These are phyloP conservation scores for Xylariaceae sp. DNA, from an alignment of 2,329 filamentous ascomycete species.

Conservation along the genomic window DNA sequence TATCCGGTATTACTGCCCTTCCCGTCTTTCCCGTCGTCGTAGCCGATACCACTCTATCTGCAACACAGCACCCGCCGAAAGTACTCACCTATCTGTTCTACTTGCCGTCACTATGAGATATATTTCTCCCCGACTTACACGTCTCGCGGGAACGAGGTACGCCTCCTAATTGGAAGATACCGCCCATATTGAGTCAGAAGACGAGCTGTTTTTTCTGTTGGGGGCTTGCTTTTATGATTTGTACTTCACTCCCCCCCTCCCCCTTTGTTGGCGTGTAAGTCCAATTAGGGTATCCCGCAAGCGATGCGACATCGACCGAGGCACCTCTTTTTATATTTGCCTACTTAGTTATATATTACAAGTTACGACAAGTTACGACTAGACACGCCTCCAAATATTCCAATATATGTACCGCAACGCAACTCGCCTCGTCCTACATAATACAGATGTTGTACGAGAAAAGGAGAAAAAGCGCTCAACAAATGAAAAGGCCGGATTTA, in stretches of 20 bases:
- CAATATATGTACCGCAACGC: neutral
- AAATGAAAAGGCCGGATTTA: neutral
- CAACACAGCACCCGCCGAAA: neutral
- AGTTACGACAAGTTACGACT: neutral
- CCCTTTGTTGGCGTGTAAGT: neutral
- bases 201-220: neutral
- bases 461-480: neutral
- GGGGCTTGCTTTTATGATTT: neutral
- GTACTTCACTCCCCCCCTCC: neutral
- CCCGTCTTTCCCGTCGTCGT: too few species aligned
- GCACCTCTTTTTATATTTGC: neutral
- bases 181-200: neutral
- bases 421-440: neutral
- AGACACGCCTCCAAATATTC: neutral
- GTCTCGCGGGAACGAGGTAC: neutral
- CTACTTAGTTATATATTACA: neutral
- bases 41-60: too few species aligned
- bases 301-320: neutral
- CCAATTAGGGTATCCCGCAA: conserved; percentile 13
- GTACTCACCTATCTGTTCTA: neutral
- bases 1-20: too few species aligned
- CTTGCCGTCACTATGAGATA: neutral
- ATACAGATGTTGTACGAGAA: neutral
- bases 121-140: neutral
- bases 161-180: neutral